Conservation (phyloP, 2,329 filamentous ascomycete genomes). For the Aureobasidium musti region DNA sequence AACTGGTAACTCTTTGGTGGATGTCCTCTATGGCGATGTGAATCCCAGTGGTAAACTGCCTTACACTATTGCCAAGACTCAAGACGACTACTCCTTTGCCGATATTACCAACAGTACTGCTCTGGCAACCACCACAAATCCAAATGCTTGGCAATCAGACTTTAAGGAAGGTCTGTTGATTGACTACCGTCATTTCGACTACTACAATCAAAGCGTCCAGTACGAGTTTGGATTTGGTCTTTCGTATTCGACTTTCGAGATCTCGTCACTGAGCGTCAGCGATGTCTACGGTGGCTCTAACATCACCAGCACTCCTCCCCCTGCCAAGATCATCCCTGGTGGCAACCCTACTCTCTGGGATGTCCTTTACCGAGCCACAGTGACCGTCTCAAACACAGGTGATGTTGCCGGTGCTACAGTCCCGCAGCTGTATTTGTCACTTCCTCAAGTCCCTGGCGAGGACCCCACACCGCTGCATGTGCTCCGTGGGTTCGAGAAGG, state of each 20-base stretch:
- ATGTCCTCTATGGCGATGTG: conserved; percentile 45
- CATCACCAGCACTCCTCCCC: conserved; percentile 55
- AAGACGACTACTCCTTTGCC: conserved; percentile 41
- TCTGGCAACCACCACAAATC: conserved; percentile 40
- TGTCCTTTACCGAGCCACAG: conserved; percentile 65
- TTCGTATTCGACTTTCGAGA: conserved; percentile 43
- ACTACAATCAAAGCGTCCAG: conserved; percentile 39
- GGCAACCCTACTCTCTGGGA: conserved; percentile 67
- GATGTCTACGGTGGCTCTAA: conserved; percentile 35
- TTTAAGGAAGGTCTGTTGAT: conserved; percentile 57
- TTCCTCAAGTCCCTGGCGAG: conserved; percentile 60
- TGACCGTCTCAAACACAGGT: conserved; percentile 70
- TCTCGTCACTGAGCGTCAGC: conserved; percentile 56
- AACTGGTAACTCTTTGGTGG: conserved; percentile 45
- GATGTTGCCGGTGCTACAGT: conserved; percentile 63
- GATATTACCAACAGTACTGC: conserved; percentile 44
- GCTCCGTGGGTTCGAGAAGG: conserved; percentile 49
- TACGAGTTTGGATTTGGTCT: conserved; percentile 44
- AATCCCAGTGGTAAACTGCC: conserved; percentile 43
- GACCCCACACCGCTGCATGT: conserved; percentile 53
- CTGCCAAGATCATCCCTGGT: conserved; percentile 47
- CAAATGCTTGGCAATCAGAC: conserved; percentile 50
- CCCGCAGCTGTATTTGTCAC: conserved; percentile 58
- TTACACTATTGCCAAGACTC: conserved; percentile 44
- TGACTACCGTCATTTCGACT: conserved; percentile 58